These are phyloP conservation scores for Biscogniauxia marginata DNA, from an alignment of 2,329 filamentous ascomycete species.

Conservation along the genomic window DNA sequence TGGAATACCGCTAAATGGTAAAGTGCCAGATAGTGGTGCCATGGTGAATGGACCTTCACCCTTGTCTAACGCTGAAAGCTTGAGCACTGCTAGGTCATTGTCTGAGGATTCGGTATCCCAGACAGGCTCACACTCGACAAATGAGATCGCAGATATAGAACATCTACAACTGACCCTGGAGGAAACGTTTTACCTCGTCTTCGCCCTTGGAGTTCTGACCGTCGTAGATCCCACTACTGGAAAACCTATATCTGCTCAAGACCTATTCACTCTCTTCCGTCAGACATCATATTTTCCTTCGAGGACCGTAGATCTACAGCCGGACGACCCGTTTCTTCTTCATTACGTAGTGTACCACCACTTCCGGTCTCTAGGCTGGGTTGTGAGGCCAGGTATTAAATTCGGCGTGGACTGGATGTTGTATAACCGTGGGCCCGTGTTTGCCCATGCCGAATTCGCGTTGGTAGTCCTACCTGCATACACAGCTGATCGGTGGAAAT, in stretches of 20 bases:
- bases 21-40: constrained; percentile 12
- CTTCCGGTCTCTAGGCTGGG: constrained; percentile 93
- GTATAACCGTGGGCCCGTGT: constrained; percentile 89
- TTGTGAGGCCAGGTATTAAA: constrained; percentile 87
- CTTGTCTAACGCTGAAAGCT: constrained; percentile 10
- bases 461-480: constrained; percentile 83
- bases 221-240: constrained; percentile 54
- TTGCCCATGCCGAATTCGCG: constrained; percentile 92
- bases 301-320: constrained; percentile 48
- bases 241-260: constrained; percentile 46
- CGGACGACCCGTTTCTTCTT: constrained; percentile 82
- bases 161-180: constrained; percentile 90
- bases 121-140: background rate
- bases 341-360: constrained; percentile 93
- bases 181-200: constrained; percentile 88
- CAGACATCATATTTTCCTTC: constrained; percentile 69
- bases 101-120: background rate
- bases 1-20: constrained; percentile 22
- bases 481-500: constrained; percentile 69
- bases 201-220: constrained; percentile 71
- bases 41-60: constrained; percentile 13
- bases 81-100: constrained; percentile 5
- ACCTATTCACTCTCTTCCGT: constrained; percentile 67
- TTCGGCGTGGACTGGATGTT: constrained; percentile 95
- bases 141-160: constrained; percentile 57